These are phyloP conservation scores for Fomitopsis betulina DNA, from an alignment of 1,284 basidiomycete genomes.

Conservation along the genomic window DNA sequence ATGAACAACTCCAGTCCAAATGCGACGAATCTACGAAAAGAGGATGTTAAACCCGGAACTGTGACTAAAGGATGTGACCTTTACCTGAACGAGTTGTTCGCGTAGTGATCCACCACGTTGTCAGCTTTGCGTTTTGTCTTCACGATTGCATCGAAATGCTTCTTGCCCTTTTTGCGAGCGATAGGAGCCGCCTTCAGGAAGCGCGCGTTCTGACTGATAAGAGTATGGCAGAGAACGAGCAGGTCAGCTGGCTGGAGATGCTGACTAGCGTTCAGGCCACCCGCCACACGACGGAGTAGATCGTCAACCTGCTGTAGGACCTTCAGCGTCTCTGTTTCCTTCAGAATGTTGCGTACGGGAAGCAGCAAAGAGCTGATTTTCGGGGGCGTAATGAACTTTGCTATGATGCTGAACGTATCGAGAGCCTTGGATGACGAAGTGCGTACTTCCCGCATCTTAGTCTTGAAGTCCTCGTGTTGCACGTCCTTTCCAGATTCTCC, in stretches of 20 bases:
- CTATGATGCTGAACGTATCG: slow-evolving; percentile 82
- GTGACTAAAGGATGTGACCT: slow-evolving; percentile 13
- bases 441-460: slow-evolving; percentile 89
- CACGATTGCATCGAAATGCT: slow-evolving; percentile 59
- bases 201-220: slow-evolving; percentile 87
- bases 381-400: slow-evolving; percentile 69
- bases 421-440: slow-evolving; percentile 76
- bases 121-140: slow-evolving; percentile 70
- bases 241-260: slow-evolving; percentile 71
- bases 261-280: slow-evolving; percentile 82
- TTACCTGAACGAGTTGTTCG: slow-evolving; percentile 81
- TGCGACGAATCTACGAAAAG: slow-evolving; percentile 73
- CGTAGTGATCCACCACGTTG: slow-evolving; percentile 65
- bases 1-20: slow-evolving; percentile 93
- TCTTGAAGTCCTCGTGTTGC: slow-evolving; percentile 88
- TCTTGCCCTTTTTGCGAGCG: slow-evolving; percentile 31
- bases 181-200: slow-evolving; percentile 63
- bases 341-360: slow-evolving; percentile 84
- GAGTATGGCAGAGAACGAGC: slow-evolving; percentile 82
- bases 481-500: slow-evolving; percentile 92
- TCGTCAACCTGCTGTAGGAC: slow-evolving; percentile 89
- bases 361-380: slow-evolving; percentile 76
- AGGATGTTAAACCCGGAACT: neutral
- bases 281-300: slow-evolving; percentile 77
- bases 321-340: slow-evolving; percentile 80